Base-by-base conservation (phyloP, 305 asterid species). In the Fraxinus greggii region DNA sequence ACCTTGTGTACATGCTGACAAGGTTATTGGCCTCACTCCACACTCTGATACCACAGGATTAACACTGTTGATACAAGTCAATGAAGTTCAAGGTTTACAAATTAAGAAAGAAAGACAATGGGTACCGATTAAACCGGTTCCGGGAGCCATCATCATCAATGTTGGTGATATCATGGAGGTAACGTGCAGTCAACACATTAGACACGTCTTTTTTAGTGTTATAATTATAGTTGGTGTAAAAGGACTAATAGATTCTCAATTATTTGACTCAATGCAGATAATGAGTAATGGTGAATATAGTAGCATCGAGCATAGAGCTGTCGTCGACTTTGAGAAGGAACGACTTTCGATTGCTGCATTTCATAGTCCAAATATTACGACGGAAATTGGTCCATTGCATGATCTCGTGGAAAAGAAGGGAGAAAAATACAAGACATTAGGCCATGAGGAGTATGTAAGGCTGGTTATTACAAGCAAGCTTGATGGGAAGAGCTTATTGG, bases 151-250 rank as follows among this genome's bases (percentile, higher is more conserved):
- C 19, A 80, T 82, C 12, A 79, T 87, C 48, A 85, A 89, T 80
- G 76, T 89, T 85, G 91, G 91, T n/a, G 90, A 82, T 45, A 21
- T 87, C 75, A 69, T 85, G 77, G 89, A 87, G 90, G 90, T 88
- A 85, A 23, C 31, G 63, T 51, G 9, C 24, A 17, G 24, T 51
- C 24, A 51, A 17, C 63, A 1, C n/a, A 51, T 17, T n/a, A n/a
- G n/a, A 51, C 23, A 51, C 0, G 63, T 51, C 24, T 5, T 51
- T 51, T 3, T 51, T 4, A n/a, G 63, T 5, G 8, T 51, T 51
- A 5, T 5, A 51, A 17, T 51, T 51, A 51, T 4, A n/a, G 63
- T 51, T 17, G 24, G 23, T 51, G 19, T 51, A 5, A 51, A 51
- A 51, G 2, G 63, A 51, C 23, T 17, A 6, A 51, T 1, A 29